Evolutionary conservation across 768 basidiomycete genomes (phyloP), one percentile per base, ranked within the genome.

Genomic region (Lepiota brunneoincarnata): DNA sequence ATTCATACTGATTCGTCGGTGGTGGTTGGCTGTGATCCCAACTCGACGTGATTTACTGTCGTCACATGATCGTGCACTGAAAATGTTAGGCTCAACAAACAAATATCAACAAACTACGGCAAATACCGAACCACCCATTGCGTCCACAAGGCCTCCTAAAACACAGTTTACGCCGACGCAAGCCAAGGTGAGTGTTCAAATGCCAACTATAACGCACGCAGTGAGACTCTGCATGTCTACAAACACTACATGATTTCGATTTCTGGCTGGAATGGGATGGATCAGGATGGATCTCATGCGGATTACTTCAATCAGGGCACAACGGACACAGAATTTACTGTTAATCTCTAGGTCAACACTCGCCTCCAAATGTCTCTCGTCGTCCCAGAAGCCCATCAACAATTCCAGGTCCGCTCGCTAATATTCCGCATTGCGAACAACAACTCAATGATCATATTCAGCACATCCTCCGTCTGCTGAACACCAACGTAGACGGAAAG

Each of bases 401-500:
- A 95, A 78, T 96, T 96, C 77, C 93, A 94, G 81, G 93, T 91
- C 59, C 58, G 76, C 67, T 12, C 21, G 9, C 7, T 20, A 28
- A 18, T 9, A 17, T 41, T 42, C 23, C 45, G 15, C 20, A n/a
- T 15, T 15, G 11, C 6, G 42, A 12, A 3, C 28, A 34, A 48
- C 36, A 46, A 6, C 12, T 23, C 20, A 50, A 42, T 55, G 53
- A 55, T 43, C 18, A 18, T 26, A 41, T 46, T 31, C 67, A 98
- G 93, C 97, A 98, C 85, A 99, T 99, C 74, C 78, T 99, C 57
- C 97, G 97, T 89, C 86, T 99, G 41, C 81, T 97, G 64, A 98
- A 98, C 83, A 98, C 97, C 72, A 98, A 98, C 79, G 97, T 99
- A 62, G 96, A 98, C 74, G 97, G 97, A 63, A 95, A 96, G 72